Base-by-base conservation (phyloP, 495 filamentous ascomycete genomes). In the Daldinia vernicosa region DNA sequence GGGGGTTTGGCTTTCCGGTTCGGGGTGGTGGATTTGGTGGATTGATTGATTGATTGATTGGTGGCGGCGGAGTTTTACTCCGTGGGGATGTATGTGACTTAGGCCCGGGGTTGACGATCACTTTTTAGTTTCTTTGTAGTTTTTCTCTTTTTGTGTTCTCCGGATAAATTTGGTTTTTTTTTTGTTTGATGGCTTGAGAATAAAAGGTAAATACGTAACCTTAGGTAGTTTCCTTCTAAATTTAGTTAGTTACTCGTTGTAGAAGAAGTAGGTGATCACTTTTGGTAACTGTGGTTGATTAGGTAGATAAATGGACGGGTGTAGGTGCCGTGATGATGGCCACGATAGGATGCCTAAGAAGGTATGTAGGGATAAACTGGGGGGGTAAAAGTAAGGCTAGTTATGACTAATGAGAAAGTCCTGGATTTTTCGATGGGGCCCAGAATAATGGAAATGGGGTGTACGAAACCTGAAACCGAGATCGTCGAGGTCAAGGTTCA, bases 351-450 rank as follows among this genome's bases (percentile, higher is more conserved):
- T 39, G 58, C 35, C 32, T 26, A 11, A 47, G n/a, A n/a, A n/a
- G n/a, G 40, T 53, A 35, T 14, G 50, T 22, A 14, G 45, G 45
- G 47, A 52, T 43, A 32, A 15, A 35, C 24, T 40, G 54, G 43
- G 43, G 60, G 60, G 17, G 43, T 47, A 22, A 22, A 47, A 63
- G 22, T 37, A 62, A 56, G 30, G 15, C 15, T 17, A 55, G 15
- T 8, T 17, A 55, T 66, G 40, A 55, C 52, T 67, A 63, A 67
- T 66, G n/a, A 58, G 39, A 19, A 30, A n/a, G 12, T 32, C 51
- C 19, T 12, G 3, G 11, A 35, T 3, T 14, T 3, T 14, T 35
- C 33, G 12, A 35, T 4, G 12, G 35, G 56, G 7, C 35, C 45
- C 14, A 4, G 28, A 56, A 32, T 32, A 22, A 11, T 56, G 53